Evolutionary conservation across 768 basidiomycete genomes (phyloP), one percentile per base, ranked within the genome.

Genomic region (Solioccasus polychromus): DNA sequence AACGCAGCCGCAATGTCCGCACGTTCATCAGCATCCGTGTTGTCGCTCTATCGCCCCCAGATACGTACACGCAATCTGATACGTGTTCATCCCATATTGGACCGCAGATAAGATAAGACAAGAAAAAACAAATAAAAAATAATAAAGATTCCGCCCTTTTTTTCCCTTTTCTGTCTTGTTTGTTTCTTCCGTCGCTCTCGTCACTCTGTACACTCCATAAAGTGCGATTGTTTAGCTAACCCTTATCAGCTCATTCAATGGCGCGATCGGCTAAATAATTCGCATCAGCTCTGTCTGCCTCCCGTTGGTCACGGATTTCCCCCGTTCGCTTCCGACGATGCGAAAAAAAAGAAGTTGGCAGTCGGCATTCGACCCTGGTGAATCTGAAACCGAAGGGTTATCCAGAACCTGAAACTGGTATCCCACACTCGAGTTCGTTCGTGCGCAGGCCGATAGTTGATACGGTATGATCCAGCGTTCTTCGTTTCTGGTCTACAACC

Each of bases 31-130:
- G 23, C 48, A 36, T 31, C 36, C 23, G 17, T 48, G 28, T 25
- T 24, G 23, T 38, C 61, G 35, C 51, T 48, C 43, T 63, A 63
- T 54, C 52, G 11, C 58, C 58, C 45, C 22, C 15, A n/a, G 29
- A 32, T n/a, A 26, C 43, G 37, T 18, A 37, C 45, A 47, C 46
- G 52, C 52, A 50, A 50, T 42, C 28, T 4, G 44, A 44, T 60
- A 61, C 60, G 60, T 61, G 60, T 58, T 48, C 38, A 2, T 19
- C 15, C 29, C 18, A 37, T 34, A 58, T 52, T 63, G 55, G 61
- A n/a, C 30, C 25, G 26, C 23, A 28, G 60, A 62, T 62, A 63
- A 62, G 60, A 62, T 63, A 63, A 62, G 55, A 58, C 61, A 52
- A 52, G 20, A 31, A 25, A 51, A 44, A 48, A 35, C n/a, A n/a